Conservation (phyloP, 1,139 yeast genomes). For the Yamadazyma membranifaciens region DNA sequence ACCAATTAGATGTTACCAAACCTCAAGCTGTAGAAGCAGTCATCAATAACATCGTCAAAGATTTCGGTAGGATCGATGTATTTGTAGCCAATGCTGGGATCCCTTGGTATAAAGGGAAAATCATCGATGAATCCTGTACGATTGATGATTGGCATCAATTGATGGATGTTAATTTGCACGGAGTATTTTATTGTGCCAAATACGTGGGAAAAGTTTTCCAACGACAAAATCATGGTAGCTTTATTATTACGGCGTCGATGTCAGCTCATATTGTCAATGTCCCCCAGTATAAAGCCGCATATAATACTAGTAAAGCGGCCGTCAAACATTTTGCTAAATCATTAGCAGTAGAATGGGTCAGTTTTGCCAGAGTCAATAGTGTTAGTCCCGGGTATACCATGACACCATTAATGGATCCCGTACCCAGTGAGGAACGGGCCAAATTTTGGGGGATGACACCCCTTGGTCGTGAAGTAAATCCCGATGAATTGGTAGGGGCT, state of each 20-base stretch:
- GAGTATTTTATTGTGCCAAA: conserved; percentile 59
- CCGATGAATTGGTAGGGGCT: conserved; percentile 44
- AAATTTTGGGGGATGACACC: conserved; percentile 41
- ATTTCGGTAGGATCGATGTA: conserved; percentile 71
- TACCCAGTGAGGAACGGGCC: conserved; percentile 33
- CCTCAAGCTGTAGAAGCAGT: conserved; percentile 55
- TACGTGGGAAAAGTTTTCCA: conserved; percentile 51
- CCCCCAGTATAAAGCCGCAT: conserved; percentile 56
- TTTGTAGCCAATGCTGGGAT: conserved; percentile 89
- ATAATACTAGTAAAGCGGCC: conserved; percentile 58
- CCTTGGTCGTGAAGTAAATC: conserved; percentile 39
- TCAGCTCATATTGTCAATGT: conserved; percentile 56
- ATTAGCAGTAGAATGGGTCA: conserved; percentile 56
- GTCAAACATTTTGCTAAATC: conserved; percentile 51
- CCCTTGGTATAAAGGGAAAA: conserved; percentile 75
- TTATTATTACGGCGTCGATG: conserved; percentile 62
- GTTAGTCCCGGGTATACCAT: conserved; percentile 59
- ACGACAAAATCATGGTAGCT: conserved; percentile 49
- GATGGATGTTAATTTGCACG: conserved; percentile 53
- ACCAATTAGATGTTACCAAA: conserved; percentile 64
- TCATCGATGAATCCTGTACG: conserved; percentile 49
- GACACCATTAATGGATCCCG: conserved; percentile 47
- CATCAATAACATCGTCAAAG: conserved; percentile 53
- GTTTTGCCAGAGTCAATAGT: conserved; percentile 53
- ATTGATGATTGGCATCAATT: conserved; percentile 51